Evolutionary conservation across 2,329 filamentous ascomycete species (phyloP), one percentile per base, ranked within the genome.

Genomic region (Capronia epimyces): DNA sequence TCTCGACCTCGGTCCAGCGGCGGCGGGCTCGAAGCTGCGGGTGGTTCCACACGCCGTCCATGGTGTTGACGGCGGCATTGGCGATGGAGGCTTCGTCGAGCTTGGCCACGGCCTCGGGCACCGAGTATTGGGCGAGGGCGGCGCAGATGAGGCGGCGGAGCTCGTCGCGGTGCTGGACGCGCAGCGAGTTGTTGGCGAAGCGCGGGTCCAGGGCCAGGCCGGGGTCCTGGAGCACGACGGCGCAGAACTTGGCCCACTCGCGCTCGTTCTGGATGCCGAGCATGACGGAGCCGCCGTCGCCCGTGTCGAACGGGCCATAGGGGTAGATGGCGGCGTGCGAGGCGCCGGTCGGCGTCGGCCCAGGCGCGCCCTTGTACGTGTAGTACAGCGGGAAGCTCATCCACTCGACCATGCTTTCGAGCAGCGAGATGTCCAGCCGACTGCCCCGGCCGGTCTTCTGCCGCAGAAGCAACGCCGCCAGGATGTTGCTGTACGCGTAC

Each of bases 321-420:
- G 77, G 78, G 53, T 79, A 81, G 4, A 80, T 77, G 0, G 73
- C 65, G 0, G 77, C 75, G 52, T 80, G 78, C 1, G 75, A 72
- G 0, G 77, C 76, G 1, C 77, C 77, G 0, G 70, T 70, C 1
- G 72, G 68, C 1, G 63, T 62, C 0, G 76, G 76, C 0, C 69
- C 65, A 0, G 69, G 57, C 1, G 72, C 70, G 2, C 69, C 71
- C 1, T 76, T 63, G 52, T 69, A 76, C 0, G 76, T 65, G 52
- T 80, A 81, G 57, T 80, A 78, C 57, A 79, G 61, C 0, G 76
- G 77, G 42, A 79, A 80, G 0, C 66, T 66, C 77, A 80, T 81
- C 78, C 78, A 81, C 57, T 81, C 78, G 0, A 73, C 68, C 76
- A 80, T 77, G 45, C 72, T 72, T 59, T 81, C 78, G 7, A 80